phyloP scores from a whole-genome alignment of 1,139 yeast species.

The Lodderomyces metapsilosis region DNA sequence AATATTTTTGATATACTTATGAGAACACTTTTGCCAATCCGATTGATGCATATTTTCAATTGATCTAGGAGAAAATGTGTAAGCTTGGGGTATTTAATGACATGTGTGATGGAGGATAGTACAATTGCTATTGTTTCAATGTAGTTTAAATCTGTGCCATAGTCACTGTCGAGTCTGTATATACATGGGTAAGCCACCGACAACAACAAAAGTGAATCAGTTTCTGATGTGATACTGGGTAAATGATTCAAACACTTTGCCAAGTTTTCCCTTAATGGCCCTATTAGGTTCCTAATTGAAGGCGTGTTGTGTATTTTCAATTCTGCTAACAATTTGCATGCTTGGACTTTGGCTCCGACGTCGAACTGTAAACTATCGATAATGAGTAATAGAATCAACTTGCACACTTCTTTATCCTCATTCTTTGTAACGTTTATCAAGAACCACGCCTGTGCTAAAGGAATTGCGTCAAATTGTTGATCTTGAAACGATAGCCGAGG shows the following conservation, averaged over 20 bases:
- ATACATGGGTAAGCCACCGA: constrained; percentile 23
- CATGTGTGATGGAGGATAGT: constrained; percentile 24
- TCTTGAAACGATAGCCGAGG: constrained; percentile 23
- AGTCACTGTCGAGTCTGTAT: constrained; percentile 6
- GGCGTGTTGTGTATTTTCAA: constrained; percentile 15
- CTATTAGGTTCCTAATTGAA: constrained; percentile 2
- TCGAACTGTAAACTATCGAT: constrained; percentile 53
- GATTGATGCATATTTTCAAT: constrained; percentile 5
- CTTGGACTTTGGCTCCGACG: constrained; percentile 41
- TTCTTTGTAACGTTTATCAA: constrained; percentile 19
- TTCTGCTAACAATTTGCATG: constrained; percentile 24
- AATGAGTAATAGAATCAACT: constrained; percentile 46
- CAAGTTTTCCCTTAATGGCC: constrained; percentile 3
- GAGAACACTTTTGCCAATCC: constrained; percentile 10
- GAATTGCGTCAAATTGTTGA: constrained; percentile 11
- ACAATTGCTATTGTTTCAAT: constrained; percentile 18
- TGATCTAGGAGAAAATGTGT: constrained; percentile 9
- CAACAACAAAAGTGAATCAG: constrained; percentile 22
- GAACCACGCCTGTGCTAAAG: constrained; percentile 29
- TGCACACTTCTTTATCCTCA: constrained; percentile 32
- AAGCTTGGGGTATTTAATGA: constrained; percentile 18
- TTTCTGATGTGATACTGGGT: constrained; percentile 45
- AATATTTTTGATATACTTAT: constrained; percentile 31
- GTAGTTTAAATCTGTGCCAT: constrained; percentile 9
- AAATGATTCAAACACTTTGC: constrained; percentile 41